These are phyloP conservation scores for Microascus cirrosus DNA, from an alignment of 2,329 filamentous ascomycete genomes.

Conservation along the genomic window DNA sequence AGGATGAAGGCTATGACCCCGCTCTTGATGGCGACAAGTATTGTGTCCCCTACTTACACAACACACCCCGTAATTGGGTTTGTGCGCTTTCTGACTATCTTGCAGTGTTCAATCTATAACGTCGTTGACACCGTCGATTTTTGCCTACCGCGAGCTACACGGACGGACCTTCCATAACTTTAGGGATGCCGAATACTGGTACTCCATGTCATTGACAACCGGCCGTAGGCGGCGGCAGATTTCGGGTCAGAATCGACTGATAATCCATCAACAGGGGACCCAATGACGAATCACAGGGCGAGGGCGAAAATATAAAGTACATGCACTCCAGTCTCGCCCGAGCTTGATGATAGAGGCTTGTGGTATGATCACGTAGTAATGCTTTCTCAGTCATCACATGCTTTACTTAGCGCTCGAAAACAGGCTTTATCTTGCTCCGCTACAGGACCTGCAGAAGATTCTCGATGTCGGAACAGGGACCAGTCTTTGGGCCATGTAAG, in stretches of 20 bases:
- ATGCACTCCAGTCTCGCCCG: not conserved
- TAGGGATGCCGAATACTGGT: slow-evolving; percentile 16
- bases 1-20: no score
- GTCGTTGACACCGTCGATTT: not conserved
- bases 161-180: slow-evolving; percentile 18
- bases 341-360: not conserved
- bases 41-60: no score
- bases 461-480: slow-evolving; percentile 44
- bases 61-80: no score
- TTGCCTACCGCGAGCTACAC: slow-evolving; percentile 5
- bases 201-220: no score
- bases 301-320: slow-evolving; percentile 8
- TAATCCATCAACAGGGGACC: slow-evolving; percentile 1
- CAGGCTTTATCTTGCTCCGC: slow-evolving; percentile 19
- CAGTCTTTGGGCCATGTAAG: slow-evolving; percentile 41
- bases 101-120: not conserved
- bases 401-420: slow-evolving; percentile 9
- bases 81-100: no score
- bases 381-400: slow-evolving; percentile 9
- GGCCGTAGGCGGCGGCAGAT: no score
- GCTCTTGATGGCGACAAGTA: no score
- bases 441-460: not conserved
- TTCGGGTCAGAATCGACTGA: not conserved
- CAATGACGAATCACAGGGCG: slow-evolving; percentile 13
- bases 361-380: not conserved